Percentiles rank a stretch among this genome's conserved stretches.
phyloP scores from a whole-genome alignment of 2,329 filamentous ascomycete genomes.

The Aspergillus flavus region DNA sequence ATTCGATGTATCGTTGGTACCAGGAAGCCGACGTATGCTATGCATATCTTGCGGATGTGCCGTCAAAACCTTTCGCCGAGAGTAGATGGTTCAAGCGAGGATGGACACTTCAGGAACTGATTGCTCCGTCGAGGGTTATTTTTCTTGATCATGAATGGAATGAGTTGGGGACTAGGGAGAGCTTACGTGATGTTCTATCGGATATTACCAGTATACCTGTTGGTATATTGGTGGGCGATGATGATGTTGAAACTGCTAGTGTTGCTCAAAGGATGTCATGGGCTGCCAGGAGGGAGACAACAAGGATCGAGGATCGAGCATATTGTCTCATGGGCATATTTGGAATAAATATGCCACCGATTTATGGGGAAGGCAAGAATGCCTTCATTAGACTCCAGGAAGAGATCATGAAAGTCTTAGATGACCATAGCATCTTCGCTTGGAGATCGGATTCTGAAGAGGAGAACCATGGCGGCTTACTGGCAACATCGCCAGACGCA shows the following conservation, averaged over 20 bases:
- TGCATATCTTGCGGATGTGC: not conserved
- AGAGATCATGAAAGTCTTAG: constrained; percentile 16
- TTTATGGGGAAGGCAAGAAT: constrained; percentile 43
- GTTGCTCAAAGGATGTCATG: constrained; percentile 47
- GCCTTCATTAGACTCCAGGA: constrained; percentile 26
- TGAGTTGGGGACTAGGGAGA: not conserved
- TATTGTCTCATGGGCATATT: constrained; percentile 52
- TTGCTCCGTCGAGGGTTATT: not conserved
- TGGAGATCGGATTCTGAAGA: constrained; percentile 4
- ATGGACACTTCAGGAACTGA: constrained; percentile 6
- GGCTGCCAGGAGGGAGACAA: constrained; percentile 39
- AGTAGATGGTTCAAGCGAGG: constrained; percentile 7
- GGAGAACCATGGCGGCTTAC: not conserved
- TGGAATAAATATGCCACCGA: constrained; percentile 46
- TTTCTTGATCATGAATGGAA: not conserved
- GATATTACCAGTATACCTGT: not conserved
- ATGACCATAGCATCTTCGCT: constrained; percentile 21
- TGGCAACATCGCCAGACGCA: not conserved
- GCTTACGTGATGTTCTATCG: not conserved
- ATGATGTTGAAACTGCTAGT: constrained; percentile 4
- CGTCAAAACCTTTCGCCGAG: not conserved
- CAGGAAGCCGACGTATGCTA: constrained; percentile 1
- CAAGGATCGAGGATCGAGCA: constrained; percentile 44
- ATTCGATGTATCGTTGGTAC: not conserved
- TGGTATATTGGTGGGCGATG: not conserved